phyloP scores from a whole-genome alignment of 2,329 filamentous ascomycete species.

The Pseudopyricularia cyperi region DNA sequence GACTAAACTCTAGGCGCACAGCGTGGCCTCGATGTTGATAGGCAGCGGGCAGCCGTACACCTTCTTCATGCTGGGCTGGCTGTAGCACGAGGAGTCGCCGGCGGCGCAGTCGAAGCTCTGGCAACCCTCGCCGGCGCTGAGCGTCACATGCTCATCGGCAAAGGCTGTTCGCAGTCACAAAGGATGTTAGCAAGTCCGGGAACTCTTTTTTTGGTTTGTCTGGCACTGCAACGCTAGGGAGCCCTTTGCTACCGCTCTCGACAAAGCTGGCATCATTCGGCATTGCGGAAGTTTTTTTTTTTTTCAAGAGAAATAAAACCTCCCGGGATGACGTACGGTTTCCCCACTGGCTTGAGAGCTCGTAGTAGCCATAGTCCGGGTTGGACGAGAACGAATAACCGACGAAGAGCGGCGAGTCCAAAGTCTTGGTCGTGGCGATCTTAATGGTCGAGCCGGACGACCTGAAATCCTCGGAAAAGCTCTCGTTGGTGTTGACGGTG shows the following conservation, averaged over 20 bases:
- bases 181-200: not conserved
- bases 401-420: constrained; percentile 24
- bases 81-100: constrained; percentile 23
- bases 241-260: no score
- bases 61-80: constrained; percentile 21
- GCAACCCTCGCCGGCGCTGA: constrained; percentile 23
- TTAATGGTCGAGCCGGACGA: constrained; percentile 25
- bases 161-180: constrained; percentile 14
- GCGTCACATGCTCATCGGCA: constrained; percentile 18
- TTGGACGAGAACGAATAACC: constrained; percentile 24
- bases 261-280: no score
- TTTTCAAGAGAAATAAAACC: not conserved
- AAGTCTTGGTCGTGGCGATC: constrained; percentile 22
- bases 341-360: constrained; percentile 18
- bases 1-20: constrained; percentile 11
- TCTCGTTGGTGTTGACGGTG: constrained; percentile 17
- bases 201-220: no score
- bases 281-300: no score
- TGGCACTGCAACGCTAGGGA: no score
- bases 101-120: constrained; percentile 23
- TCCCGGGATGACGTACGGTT: constrained; percentile 15
- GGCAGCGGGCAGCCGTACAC: constrained; percentile 27
- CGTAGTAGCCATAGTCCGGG: constrained; percentile 25
- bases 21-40: constrained; percentile 18
- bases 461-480: constrained; percentile 21